A percentile compares a stretch with the other conserved stretches of the same genome.
phyloP scores from a whole-genome alignment of 2,329 filamentous ascomycete species.

The Xylariaceae sp. region DNA sequence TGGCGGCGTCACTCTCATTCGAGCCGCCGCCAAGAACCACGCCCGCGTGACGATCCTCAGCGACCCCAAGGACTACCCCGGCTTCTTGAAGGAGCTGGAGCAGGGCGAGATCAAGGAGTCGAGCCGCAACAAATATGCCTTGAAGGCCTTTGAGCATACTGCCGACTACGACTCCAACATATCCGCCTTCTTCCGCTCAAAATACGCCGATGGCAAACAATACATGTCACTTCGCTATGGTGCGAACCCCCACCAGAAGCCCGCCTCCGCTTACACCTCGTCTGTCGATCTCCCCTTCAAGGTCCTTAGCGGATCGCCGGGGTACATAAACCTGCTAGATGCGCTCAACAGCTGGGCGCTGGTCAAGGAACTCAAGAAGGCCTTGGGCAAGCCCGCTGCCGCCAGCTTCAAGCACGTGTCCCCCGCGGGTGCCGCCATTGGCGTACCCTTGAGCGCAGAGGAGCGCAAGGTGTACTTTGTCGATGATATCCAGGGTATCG shows the following conservation, averaged over 20 bases:
- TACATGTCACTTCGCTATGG: conserved; percentile 87
- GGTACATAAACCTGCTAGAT: conserved; percentile 96
- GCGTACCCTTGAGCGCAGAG: conserved; percentile 74
- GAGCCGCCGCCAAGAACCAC: conserved; percentile 98
- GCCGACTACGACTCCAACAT: conserved; percentile 95
- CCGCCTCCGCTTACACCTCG: conserved; percentile 75
- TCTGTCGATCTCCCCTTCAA: conserved; percentile 84
- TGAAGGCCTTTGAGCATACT: conserved; percentile 98
- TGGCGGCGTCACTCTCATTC: conserved; percentile 91
- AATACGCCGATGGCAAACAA: conserved; percentile 85
- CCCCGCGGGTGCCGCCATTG: conserved; percentile 90
- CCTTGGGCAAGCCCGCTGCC: conserved; percentile 81
- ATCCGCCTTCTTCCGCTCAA: conserved; percentile 93
- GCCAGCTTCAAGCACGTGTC: conserved; percentile 99
- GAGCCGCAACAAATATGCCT: conserved; percentile 81
- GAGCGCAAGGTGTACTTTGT: conserved; percentile 99
- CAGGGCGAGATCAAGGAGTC: conserved; percentile 78
- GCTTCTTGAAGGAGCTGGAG: conserved; percentile 87
- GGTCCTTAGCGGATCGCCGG: conserved; percentile 80
- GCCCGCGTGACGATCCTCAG: conserved; percentile 90
- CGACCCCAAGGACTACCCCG: conserved; percentile 87
- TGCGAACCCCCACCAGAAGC: conserved; percentile 97
- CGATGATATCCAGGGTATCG: conserved; percentile 85
- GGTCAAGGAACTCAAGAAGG: conserved; percentile 90
- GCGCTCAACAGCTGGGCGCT: conserved; percentile 94